These are phyloP conservation scores for Pichia sp. DNA, from an alignment of 1,139 yeast species.

Conservation along the genomic window DNA sequence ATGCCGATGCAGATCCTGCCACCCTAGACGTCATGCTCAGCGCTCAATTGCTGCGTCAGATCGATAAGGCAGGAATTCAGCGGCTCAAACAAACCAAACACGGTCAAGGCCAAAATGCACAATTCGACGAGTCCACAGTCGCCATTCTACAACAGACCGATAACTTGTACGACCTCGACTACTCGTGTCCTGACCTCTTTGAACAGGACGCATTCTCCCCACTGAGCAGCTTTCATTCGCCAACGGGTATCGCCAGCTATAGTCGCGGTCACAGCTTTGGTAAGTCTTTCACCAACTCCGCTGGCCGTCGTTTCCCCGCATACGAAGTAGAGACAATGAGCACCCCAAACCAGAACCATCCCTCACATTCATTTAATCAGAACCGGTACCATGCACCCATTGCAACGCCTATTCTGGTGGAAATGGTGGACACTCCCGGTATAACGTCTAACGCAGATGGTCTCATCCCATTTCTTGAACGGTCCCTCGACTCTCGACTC, in stretches of 20 bases:
- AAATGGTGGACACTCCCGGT: constrained; percentile 67
- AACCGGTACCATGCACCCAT: constrained; percentile 33
- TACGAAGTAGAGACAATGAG: too few relatives aligned
- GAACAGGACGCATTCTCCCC: constrained; percentile 13
- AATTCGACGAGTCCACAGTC: constrained; percentile 1
- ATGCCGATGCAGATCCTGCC: too few relatives aligned
- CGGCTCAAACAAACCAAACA: background rate
- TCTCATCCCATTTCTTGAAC: constrained; percentile 68
- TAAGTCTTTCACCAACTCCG: constrained; percentile 8
- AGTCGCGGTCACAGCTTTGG: constrained; percentile 7
- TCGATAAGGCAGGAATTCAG: background rate
- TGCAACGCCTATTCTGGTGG: constrained; percentile 54
- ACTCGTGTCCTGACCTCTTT: constrained; percentile 15
- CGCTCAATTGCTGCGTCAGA: background rate
- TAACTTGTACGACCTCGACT: constrained; percentile 24
- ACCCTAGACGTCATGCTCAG: too few relatives aligned
- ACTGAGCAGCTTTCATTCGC: constrained; percentile 13
- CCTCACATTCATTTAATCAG: background rate
- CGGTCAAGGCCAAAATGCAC: background rate
- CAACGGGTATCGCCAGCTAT: constrained; percentile 15
- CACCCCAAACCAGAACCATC: too few relatives aligned
- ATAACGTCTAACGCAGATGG: constrained; percentile 56
- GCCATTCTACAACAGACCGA: constrained; percentile 12
- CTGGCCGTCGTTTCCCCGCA: constrained; percentile 6
- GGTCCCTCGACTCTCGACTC: constrained; percentile 54